Evolutionary conservation across 202 grass and related monocot species (phyloP).

Genomic region (Eragrostis tef): DNA sequence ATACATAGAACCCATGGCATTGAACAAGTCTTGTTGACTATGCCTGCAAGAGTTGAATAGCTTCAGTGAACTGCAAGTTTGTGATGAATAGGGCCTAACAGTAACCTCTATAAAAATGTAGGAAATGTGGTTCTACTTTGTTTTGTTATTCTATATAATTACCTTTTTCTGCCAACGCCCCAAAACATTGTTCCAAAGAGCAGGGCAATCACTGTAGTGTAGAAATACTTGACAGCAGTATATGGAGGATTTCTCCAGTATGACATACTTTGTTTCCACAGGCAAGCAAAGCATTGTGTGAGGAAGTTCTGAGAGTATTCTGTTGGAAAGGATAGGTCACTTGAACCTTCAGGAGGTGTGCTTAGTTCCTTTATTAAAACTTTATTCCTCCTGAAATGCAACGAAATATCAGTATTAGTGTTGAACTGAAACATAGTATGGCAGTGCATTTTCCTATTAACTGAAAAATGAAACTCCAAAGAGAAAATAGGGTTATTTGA

Average conservation of each 20-base stretch:
- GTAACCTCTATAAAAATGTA: constrained; percentile 5
- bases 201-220: constrained; percentile 69
- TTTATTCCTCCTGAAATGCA: constrained; percentile 66
- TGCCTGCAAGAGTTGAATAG: constrained; percentile 51
- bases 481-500: not conserved
- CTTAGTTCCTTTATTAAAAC: constrained; percentile 67
- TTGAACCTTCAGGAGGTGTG: constrained; percentile 66
- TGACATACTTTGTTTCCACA: constrained; percentile 81
- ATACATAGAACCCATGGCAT: constrained; percentile 89
- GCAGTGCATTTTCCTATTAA: not conserved
- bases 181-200: constrained; percentile 86
- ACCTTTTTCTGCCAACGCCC: constrained; percentile 79
- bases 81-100: not conserved
- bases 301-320: constrained; percentile 69
- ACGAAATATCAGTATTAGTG: constrained; percentile 20
- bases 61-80: constrained; percentile 16
- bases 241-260: constrained; percentile 84
- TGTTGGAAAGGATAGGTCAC: constrained; percentile 65
- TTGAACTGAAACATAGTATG: not conserved
- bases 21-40: constrained; percentile 78
- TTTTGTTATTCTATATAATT: constrained; percentile 42
- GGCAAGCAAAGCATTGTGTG: constrained; percentile 68
- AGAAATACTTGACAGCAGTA: constrained; percentile 77
- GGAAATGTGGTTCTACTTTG: not conserved
- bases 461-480: constrained; percentile 17